Evolutionary conservation across 192 early-diverging fungal species (phyloP).

Genomic region (Haplosporangium gracile): DNA sequence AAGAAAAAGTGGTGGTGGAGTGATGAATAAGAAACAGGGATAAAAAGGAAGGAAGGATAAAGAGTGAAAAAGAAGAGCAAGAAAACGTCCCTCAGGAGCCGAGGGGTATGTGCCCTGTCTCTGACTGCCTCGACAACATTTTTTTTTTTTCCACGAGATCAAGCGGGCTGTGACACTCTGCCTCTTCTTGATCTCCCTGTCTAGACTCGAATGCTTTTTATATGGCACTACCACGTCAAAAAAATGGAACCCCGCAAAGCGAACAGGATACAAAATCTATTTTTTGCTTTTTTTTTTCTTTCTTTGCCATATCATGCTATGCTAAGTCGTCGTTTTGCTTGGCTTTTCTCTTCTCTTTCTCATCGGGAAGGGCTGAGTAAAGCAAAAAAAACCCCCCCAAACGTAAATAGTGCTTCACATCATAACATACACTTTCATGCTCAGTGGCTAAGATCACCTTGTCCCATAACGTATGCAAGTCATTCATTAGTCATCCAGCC

Average conservation of each 20-base stretch:
- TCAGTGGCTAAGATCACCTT: neutral
- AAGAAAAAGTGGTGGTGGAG: neutral
- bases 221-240: neutral
- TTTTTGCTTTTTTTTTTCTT: neutral
- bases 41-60: neutral
- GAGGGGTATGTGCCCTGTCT: neutral
- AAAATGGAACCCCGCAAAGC: neutral
- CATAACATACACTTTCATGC: no score
- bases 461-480: neutral
- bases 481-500: no score
- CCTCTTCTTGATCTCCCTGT: neutral
- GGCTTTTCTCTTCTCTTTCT: neutral
- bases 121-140: neutral
- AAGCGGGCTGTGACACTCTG: neutral
- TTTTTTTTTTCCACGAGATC: slow-evolving; percentile 3
- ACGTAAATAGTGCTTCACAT: neutral
- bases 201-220: neutral
- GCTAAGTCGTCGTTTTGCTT: neutral
- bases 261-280: neutral
- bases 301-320: no score
- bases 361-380: neutral
- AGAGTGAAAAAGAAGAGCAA: neutral
- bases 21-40: neutral
- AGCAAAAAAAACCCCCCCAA: slow-evolving; percentile 1
- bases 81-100: neutral